phyloP scores from a whole-genome alignment of 306 rosid species.

The Citrullus colocynthis region DNA sequence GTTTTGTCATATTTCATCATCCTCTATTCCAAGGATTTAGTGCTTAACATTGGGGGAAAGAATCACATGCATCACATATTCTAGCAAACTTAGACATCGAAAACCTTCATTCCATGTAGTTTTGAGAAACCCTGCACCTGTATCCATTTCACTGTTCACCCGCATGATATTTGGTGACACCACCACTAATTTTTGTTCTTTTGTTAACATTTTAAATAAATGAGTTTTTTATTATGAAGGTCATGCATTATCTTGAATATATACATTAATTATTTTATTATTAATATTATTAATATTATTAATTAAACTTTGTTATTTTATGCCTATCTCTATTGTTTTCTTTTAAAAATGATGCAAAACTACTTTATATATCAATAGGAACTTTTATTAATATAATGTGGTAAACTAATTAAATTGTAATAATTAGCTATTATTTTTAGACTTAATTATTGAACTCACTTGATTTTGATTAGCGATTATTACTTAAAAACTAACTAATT shows the following conservation, averaged over 20 bases:
- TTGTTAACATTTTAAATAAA: not conserved
- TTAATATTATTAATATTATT: not conserved
- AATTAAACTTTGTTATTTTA: not conserved
- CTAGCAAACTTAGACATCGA: not conserved
- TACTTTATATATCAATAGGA: not conserved
- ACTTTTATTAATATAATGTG: not conserved
- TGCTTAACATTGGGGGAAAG: not conserved
- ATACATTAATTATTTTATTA: not conserved
- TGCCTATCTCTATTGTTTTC: not conserved
- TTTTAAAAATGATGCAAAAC: not conserved
- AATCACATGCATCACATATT: not conserved
- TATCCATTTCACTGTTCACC: not conserved
- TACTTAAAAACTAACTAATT: not conserved
- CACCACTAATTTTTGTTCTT: not conserved
- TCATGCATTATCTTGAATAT: not conserved
- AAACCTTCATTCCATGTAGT: not conserved
- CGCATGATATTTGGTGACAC: not conserved
- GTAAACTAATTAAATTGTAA: not conserved
- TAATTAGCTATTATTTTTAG: not conserved
- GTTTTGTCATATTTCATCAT: not conserved
- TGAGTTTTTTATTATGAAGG: not conserved
- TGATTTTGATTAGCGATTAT: not conserved
- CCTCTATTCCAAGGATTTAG: not conserved
- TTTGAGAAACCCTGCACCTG: not conserved
- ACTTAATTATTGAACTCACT: not conserved